Evolutionary conservation across 2,329 filamentous ascomycete species (phyloP).

Genomic region (Phaeosphaeriaceae sp.): DNA sequence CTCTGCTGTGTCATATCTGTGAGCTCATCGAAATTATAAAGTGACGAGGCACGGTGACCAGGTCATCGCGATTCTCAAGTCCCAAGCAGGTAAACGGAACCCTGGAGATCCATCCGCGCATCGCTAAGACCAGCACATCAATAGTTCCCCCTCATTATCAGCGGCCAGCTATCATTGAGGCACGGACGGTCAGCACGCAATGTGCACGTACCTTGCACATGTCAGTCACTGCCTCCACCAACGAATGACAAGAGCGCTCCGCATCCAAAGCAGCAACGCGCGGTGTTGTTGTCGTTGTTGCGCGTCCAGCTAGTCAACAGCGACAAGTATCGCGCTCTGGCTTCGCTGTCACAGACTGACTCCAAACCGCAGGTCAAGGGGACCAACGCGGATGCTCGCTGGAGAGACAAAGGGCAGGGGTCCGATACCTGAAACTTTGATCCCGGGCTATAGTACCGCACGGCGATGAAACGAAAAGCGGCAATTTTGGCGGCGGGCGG

Average conservation of each 20-base stretch:
- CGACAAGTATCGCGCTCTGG: background rate
- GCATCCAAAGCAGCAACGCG: constrained; percentile 5
- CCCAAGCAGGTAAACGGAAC: constrained; percentile 3
- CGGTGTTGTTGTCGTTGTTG: no score
- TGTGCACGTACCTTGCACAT: constrained; percentile 5
- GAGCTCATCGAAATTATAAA: background rate
- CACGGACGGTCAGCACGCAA: constrained; percentile 19
- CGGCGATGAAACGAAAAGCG: constrained; percentile 19
- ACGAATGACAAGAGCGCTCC: background rate
- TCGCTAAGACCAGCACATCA: constrained; percentile 12
- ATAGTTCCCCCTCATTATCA: constrained; percentile 6
- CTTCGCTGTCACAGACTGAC: background rate
- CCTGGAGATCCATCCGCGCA: constrained; percentile 2
- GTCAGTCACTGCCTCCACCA: constrained; percentile 3
- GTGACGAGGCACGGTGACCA: background rate
- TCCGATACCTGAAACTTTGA: constrained; percentile 27
- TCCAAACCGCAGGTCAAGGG: background rate
- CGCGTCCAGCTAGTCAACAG: background rate
- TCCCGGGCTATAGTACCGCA: constrained; percentile 25
- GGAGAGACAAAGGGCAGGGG: constrained; percentile 11
- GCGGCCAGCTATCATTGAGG: constrained; percentile 9
- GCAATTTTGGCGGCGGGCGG: background rate
- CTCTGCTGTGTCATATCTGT: background rate
- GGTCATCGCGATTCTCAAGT: background rate
- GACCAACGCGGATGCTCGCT: background rate